Conservation (phyloP, 139 green algal species). For the Ostreobium quekettii region DNA sequence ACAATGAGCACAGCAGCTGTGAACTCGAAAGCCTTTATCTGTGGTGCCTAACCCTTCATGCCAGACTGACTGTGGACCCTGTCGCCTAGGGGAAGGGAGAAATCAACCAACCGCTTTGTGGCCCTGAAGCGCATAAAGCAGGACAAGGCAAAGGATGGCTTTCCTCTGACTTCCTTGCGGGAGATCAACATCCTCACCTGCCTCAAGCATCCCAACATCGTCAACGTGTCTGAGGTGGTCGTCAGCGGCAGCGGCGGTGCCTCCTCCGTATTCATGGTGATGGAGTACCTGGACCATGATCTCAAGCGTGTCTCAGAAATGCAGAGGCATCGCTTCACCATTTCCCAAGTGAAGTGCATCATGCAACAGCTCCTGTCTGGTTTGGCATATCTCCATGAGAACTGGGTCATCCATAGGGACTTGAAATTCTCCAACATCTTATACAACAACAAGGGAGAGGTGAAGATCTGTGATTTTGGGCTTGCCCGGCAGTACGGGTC, state of each 20-base stretch:
- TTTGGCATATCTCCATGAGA: conserved; percentile 81
- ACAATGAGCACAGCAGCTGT: no score
- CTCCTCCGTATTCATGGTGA: conserved; percentile 92
- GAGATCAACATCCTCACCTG: conserved; percentile 96
- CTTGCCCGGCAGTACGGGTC: conserved; percentile 72
- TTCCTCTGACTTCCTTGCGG: conserved; percentile 87
- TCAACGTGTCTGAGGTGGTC: conserved; percentile 88
- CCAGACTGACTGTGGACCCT: no score
- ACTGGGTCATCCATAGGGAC: conserved; percentile 80
- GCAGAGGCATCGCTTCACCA: conserved; percentile 24
- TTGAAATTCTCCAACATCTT: conserved; percentile 98
- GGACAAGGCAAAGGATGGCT: conserved; percentile 87
- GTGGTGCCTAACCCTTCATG: no score
- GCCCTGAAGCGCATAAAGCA: conserved; percentile 74
- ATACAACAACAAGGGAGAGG: conserved; percentile 83
- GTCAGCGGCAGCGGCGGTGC: conserved; percentile 30
- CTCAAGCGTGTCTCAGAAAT: conserved; percentile 63
- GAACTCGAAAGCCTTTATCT: no score
- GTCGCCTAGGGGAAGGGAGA: conserved; percentile 5
- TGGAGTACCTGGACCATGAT: conserved; percentile 98
- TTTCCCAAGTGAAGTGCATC: conserved; percentile 72
- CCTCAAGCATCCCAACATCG: conserved; percentile 88
- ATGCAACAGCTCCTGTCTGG: conserved; percentile 82
- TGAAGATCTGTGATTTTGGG: conserved; percentile 99
- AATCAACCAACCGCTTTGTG: conserved; percentile 7